Evolutionary conservation across 345 rosid genomes (phyloP), one percentile per base, ranked within the genome.

Genomic region (Salix arbutifolia): DNA sequence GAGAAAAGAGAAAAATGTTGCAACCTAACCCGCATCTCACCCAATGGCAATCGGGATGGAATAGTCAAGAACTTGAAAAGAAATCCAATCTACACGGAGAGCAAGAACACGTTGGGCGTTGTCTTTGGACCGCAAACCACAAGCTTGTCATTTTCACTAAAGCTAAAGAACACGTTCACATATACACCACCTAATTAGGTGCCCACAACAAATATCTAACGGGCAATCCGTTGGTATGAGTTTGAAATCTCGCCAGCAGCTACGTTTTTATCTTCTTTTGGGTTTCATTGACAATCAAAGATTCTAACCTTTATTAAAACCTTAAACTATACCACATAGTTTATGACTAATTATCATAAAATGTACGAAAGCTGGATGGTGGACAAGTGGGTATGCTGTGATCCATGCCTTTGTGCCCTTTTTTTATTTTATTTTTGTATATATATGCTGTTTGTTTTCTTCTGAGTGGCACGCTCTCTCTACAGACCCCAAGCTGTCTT

Each of bases 181-280:
- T 11, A 13, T 13, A 4, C 28, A 62, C 5, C 30, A 72, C 21
- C 17, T 23, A 25, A 46, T 52, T 66, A 64, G 42, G 16, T 38
- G 14, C 25, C 31, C 21, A 53, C 72, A 30, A 23, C 35, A 33
- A 33, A 33, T 33, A 33, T 33, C 35, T 33, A 33, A 33, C 35
- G 35, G 33, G 35, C 35, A 33, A 33, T 33, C 35, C 35, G 35
- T 33, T 33, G 6, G 35, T 33, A 33, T 5, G 4, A 33, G 35
- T 33, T 33, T 44, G 81, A 77, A 85, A 83, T 81, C 84, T 85
- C 74, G 70, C 44, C 82, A 82, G 80, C 91, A 85, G 77, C 89
- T 86, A 83, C 73, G 78, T 70, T 81, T 70, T 72, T 64, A 77
- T 77, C 77, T 68, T 80, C 71, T 61, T 12, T 46, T 56, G 60